Conservation (phyloP, 495 filamentous ascomycete genomes). For the Penicillium canescens region DNA sequence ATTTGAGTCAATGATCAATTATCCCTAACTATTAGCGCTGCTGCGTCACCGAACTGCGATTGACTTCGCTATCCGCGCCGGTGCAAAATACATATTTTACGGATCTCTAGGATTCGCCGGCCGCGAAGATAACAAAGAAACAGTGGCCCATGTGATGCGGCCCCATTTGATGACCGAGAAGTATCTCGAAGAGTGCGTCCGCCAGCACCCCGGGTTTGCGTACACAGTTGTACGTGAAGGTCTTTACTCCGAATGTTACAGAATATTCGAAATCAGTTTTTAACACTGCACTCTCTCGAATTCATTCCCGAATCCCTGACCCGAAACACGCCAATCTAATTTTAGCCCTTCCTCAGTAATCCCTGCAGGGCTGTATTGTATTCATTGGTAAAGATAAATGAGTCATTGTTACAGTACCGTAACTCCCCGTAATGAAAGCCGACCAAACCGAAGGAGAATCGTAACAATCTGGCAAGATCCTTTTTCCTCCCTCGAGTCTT, state of each 20-base stretch:
- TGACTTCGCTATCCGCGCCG: slow-evolving; percentile 49
- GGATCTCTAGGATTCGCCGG: slow-evolving; percentile 55
- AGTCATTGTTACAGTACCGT: too few relatives aligned
- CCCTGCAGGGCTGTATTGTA: too few relatives aligned
- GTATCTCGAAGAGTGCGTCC: slow-evolving; percentile 41
- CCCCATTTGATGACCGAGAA: slow-evolving; percentile 59
- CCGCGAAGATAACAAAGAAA: slow-evolving; percentile 29
- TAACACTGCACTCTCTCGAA: too few relatives aligned
- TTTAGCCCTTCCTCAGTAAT: too few relatives aligned
- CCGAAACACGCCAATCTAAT: too few relatives aligned
- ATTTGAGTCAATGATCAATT: neutral
- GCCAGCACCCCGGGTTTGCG: slow-evolving; percentile 14
- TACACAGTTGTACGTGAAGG: slow-evolving; percentile 58
- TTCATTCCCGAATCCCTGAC: too few relatives aligned
- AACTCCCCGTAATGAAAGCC: too few relatives aligned
- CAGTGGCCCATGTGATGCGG: slow-evolving; percentile 56
- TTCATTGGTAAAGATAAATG: too few relatives aligned
- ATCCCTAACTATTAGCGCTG: neutral
- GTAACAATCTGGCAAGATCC: too few relatives aligned
- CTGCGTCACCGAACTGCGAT: slow-evolving; percentile 48
- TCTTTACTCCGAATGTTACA: slow-evolving; percentile 61
- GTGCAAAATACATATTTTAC: slow-evolving; percentile 61
- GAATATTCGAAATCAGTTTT: too few relatives aligned
- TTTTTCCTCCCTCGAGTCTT: too few relatives aligned
- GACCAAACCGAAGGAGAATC: too few relatives aligned